phyloP scores from a whole-genome alignment of 192 early-diverging fungal genomes.

The Pilobolus umbonatus region DNA sequence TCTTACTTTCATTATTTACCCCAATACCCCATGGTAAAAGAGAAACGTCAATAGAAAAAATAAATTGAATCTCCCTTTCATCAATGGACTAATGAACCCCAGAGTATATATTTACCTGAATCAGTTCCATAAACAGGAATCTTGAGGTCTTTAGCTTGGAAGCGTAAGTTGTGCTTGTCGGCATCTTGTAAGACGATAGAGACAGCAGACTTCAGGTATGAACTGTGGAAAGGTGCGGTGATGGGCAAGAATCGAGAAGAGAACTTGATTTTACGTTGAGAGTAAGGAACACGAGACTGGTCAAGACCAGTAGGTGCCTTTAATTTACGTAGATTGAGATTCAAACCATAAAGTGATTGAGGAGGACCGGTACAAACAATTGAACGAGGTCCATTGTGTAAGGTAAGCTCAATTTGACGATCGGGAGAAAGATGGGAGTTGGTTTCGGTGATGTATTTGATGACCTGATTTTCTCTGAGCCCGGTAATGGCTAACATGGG shows the following conservation, averaged over 20 bases:
- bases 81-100: background rate
- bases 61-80: background rate
- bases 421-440: conserved; percentile 82
- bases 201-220: conserved; percentile 66
- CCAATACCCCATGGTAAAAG: conserved; percentile 15
- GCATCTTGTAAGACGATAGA: conserved; percentile 67
- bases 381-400: conserved; percentile 88
- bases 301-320: conserved; percentile 82
- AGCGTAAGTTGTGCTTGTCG: conserved; percentile 52
- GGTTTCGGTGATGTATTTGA: conserved; percentile 81
- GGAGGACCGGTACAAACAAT: conserved; percentile 87
- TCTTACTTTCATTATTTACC: conserved; percentile 2
- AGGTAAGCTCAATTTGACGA: conserved; percentile 77
- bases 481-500: conserved; percentile 89
- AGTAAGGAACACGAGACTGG: conserved; percentile 83
- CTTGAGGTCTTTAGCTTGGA: conserved; percentile 59
- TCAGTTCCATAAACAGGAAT: conserved; percentile 80
- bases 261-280: conserved; percentile 88
- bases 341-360: conserved; percentile 89
- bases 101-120: conserved; percentile 44
- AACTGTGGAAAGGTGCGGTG: conserved; percentile 86
- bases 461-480: conserved; percentile 76
- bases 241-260: conserved; percentile 90
- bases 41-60: background rate
- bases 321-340: conserved; percentile 86